Conservation (phyloP, 2,329 filamentous ascomycete genomes). For the Teratosphaeria destructans region DNA sequence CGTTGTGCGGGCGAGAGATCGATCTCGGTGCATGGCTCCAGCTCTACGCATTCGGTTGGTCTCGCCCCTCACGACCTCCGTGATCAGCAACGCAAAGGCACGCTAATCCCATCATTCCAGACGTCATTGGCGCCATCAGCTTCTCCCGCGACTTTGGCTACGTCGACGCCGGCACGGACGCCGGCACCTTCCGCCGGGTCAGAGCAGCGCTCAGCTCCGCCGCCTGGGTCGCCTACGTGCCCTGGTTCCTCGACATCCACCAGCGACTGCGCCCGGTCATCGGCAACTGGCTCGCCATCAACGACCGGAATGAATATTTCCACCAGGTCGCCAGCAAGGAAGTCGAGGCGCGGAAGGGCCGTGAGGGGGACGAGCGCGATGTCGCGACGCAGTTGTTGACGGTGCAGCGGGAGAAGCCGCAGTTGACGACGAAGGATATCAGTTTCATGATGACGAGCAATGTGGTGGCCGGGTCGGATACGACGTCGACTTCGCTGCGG, state of each 20-base stretch:
- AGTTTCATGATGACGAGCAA: background rate
- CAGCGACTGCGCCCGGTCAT: conserved; percentile 24
- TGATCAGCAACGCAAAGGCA: background rate
- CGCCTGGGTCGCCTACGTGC: conserved; percentile 29
- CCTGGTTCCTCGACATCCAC: conserved; percentile 25
- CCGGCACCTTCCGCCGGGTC: conserved; percentile 25
- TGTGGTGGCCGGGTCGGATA: background rate
- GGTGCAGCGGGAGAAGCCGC: background rate
- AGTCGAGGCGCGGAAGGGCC: background rate
- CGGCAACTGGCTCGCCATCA: conserved; percentile 9
- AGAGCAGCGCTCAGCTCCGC: conserved; percentile 21
- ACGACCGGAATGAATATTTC: background rate
- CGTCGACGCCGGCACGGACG: conserved; percentile 6
- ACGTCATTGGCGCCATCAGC: conserved; percentile 51
- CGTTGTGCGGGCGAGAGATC: conserved; percentile 33
- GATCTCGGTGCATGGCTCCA: conserved; percentile 63
- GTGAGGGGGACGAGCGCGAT: background rate
- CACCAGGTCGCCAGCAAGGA: background rate
- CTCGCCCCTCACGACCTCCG: background rate
- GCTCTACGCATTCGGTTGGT: conserved; percentile 54
- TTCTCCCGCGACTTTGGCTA: conserved; percentile 8
- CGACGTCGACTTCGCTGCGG: background rate
- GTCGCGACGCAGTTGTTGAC: background rate
- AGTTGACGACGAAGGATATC: background rate
- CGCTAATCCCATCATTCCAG: conserved; percentile 19